A percentile compares a stretch with the other conserved stretches of the same genome.
phyloP scores from a whole-genome alignment of 805 yeast species.

The Pichia heedii region DNA sequence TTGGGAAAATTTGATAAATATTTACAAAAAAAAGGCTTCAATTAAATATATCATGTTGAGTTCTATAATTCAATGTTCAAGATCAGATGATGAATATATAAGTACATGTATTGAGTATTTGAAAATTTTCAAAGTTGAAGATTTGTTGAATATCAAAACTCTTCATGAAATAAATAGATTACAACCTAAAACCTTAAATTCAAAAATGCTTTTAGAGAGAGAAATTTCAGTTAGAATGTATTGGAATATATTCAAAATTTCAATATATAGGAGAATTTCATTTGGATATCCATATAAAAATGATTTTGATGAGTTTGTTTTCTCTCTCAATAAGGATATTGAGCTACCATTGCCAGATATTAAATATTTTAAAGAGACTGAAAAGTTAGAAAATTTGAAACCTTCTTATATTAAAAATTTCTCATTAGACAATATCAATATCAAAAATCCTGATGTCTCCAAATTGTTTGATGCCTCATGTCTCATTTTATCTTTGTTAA shows the following conservation, averaged over 20 bases:
- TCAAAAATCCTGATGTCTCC: conserved; percentile 9
- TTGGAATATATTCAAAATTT: conserved; percentile 33
- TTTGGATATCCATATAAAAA: conserved; percentile 29
- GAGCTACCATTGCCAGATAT: conserved; percentile 29
- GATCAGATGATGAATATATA: conserved; percentile 20
- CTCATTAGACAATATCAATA: conserved; percentile 10
- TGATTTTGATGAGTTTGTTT: conserved; percentile 1
- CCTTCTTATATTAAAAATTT: conserved; percentile 9
- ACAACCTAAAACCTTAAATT: not conserved
- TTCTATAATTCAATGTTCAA: conserved; percentile 19
- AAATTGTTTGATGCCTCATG: conserved; percentile 23
- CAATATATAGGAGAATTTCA: conserved; percentile 26
- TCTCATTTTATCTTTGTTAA: conserved; percentile 22
- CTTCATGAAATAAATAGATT: too few relatives aligned
- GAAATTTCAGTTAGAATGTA: conserved; percentile 27
- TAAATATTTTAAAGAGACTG: conserved; percentile 15
- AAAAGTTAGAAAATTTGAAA: conserved; percentile 10
- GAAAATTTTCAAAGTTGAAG: not conserved
- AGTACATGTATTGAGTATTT: conserved; percentile 10
- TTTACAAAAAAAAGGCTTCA: conserved; percentile 25
- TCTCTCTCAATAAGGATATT: conserved; percentile 25
- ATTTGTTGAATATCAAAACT: not conserved
- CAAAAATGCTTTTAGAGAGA: conserved; percentile 17
- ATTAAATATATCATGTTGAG: conserved; percentile 22
- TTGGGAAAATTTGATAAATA: conserved; percentile 30